These are phyloP conservation scores for Paramecium tetraurelia DNA, from an alignment of 73 alveolate species.

Conservation along the genomic window DNA sequence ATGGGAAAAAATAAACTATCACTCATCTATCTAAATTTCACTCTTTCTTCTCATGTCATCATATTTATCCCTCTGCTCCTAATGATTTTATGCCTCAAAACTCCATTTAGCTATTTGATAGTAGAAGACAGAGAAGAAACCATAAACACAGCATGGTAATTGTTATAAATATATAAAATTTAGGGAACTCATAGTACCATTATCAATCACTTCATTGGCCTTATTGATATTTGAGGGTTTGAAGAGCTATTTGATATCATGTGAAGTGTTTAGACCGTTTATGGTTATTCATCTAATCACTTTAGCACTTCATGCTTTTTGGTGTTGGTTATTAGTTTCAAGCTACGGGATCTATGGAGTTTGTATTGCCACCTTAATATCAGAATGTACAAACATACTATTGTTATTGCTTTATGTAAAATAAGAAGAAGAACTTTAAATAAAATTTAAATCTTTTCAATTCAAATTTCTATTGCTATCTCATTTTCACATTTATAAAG, in stretches of 20 bases:
- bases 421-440: neutral
- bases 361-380: neutral
- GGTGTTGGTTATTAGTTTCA: neutral
- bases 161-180: neutral
- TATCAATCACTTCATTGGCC: neutral
- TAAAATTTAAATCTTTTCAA: neutral
- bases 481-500: neutral
- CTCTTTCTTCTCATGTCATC: neutral
- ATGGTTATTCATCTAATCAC: neutral
- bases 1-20: neutral
- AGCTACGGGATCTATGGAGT: neutral
- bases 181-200: neutral
- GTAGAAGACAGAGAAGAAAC: neutral
- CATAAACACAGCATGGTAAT: neutral
- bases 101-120: neutral
- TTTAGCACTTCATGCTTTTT: neutral
- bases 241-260: neutral
- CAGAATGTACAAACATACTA: neutral
- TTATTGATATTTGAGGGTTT: neutral
- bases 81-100: neutral
- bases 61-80: neutral
- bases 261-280: slow-evolving; percentile 12
- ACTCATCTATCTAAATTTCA: neutral
- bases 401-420: neutral
- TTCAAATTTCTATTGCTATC: neutral